Evolutionary conservation across 2,329 filamentous ascomycete species (phyloP).

Genomic region (Amylocarpus encephaloides): DNA sequence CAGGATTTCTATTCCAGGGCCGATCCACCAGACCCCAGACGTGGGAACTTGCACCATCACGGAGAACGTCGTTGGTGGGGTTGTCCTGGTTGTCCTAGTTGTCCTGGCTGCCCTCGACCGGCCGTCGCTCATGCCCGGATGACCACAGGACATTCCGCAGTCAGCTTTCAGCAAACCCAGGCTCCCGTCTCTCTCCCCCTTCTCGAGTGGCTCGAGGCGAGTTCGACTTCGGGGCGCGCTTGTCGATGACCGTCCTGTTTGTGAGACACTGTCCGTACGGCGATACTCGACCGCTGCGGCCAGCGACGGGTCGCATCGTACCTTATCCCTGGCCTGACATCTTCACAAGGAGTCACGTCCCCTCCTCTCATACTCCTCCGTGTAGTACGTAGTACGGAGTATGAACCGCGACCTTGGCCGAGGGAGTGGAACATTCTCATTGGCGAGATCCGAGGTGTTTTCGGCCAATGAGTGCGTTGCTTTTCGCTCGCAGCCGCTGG

Average conservation of each 20-base stretch:
- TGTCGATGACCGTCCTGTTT: not conserved
- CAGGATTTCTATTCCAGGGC: slow-evolving; percentile 18
- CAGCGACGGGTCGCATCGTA: slow-evolving; percentile 20
- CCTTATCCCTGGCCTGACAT: slow-evolving; percentile 7
- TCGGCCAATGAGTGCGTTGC: slow-evolving; percentile 21
- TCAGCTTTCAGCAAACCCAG: slow-evolving; percentile 26
- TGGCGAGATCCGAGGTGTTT: slow-evolving; percentile 15
- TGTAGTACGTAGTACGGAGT: too few species aligned
- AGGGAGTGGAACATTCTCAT: slow-evolving; percentile 12
- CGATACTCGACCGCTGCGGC: slow-evolving; percentile 1
- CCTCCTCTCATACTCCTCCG: too few species aligned
- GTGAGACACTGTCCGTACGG: not conserved
- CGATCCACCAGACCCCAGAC: not conserved
- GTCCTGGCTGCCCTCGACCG: not conserved
- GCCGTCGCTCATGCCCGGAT: slow-evolving; percentile 15
- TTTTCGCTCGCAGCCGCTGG: slow-evolving; percentile 16
- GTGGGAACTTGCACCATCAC: too few species aligned
- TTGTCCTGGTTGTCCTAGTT: not conserved
- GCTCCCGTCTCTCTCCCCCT: slow-evolving; percentile 10
- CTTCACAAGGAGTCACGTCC: not conserved
- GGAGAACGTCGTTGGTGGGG: too few species aligned
- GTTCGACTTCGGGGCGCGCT: too few species aligned
- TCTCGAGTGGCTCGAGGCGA: too few species aligned
- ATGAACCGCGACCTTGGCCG: slow-evolving; percentile 9
- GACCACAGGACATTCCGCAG: not conserved